Evolutionary conservation across 768 basidiomycete species (phyloP).

Genomic region (Trichaptum fuscoviolaceum): DNA sequence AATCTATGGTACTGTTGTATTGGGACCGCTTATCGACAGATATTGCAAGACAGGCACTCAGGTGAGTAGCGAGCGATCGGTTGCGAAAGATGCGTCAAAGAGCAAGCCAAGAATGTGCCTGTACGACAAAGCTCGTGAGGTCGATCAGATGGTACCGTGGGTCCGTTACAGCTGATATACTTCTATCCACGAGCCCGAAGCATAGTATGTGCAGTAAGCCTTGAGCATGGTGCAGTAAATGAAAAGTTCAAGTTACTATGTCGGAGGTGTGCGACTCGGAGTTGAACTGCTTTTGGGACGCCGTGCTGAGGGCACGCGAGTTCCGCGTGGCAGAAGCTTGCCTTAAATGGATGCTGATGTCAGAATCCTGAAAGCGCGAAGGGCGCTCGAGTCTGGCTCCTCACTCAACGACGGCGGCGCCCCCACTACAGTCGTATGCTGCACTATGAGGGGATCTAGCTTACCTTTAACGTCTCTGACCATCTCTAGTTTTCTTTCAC

Average conservation of each 20-base stretch:
- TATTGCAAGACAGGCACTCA: no score
- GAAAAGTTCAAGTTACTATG: not conserved
- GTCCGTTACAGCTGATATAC: not conserved
- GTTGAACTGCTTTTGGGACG: not conserved
- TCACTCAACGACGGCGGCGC: not conserved
- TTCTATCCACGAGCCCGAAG: not conserved
- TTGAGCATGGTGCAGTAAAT: not conserved
- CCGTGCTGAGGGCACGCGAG: not conserved
- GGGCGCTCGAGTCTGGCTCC: not conserved
- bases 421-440: not conserved
- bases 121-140: not conserved
- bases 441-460: not conserved
- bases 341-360: not conserved
- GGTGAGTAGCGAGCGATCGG: not conserved
- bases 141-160: no score
- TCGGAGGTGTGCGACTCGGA: not conserved
- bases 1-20: not conserved
- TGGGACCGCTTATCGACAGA: not conserved
- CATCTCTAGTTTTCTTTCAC: not conserved
- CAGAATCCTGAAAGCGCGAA: conserved; percentile 1
- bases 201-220: not conserved
- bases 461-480: not conserved
- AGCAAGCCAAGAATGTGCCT: not conserved
- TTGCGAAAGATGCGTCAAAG: not conserved
- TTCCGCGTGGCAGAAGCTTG: not conserved